These are phyloP conservation scores for Pichia sp. DNA, from an alignment of 1,139 yeast genomes.

Conservation along the genomic window DNA sequence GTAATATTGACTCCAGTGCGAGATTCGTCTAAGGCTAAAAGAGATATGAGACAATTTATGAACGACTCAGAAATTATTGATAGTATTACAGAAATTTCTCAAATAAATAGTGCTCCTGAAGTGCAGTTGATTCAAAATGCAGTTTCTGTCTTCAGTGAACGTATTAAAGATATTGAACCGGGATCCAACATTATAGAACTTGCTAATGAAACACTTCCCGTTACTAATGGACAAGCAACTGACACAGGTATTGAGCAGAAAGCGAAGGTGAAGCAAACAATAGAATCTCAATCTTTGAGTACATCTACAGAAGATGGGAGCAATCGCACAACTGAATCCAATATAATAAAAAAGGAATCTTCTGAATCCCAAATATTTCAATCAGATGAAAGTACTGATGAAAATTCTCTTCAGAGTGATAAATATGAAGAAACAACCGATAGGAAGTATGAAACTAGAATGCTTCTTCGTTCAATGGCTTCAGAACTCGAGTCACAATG, in stretches of 20 bases:
- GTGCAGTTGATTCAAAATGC: not conserved
- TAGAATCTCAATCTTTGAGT: too few relatives aligned
- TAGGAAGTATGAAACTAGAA: too few relatives aligned
- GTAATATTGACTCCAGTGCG: slow-evolving; percentile 2
- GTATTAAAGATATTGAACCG: not conserved
- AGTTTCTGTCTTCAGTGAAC: not conserved
- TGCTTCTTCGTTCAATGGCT: too few relatives aligned
- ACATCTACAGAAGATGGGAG: not conserved
- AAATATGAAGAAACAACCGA: too few relatives aligned
- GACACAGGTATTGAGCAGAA: too few relatives aligned
- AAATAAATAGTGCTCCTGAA: not conserved
- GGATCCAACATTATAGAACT: not conserved
- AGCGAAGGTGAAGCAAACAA: too few relatives aligned
- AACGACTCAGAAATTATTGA: not conserved
- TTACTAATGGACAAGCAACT: too few relatives aligned
- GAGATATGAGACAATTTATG: not conserved
- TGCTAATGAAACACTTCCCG: not conserved
- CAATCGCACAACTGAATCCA: not conserved
- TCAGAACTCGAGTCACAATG: not conserved
- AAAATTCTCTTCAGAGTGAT: too few relatives aligned
- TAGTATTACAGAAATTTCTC: not conserved
- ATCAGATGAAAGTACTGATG: not conserved
- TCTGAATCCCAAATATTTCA: not conserved
- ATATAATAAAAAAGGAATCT: not conserved
- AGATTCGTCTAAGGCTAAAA: not conserved